Base-by-base conservation (phyloP, 805 yeast genomes). In the Wickerhamiella bombiphila region DNA sequence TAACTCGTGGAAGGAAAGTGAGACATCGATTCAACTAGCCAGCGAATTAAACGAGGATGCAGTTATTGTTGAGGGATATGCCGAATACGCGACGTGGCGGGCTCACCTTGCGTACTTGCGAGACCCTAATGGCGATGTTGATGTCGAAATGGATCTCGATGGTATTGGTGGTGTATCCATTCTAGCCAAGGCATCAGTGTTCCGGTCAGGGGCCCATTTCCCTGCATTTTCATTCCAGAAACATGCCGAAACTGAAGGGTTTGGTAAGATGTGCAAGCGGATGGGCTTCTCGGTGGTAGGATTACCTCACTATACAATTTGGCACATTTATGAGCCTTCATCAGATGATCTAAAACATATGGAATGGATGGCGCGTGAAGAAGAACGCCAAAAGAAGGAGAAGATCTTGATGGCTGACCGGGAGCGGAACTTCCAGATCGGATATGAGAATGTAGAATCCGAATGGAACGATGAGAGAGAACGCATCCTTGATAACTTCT, bases 151-250 rank as follows among this genome's bases (percentile, higher is more conserved):
- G 79, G 86, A 78, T 40, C 65, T 88, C 44, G 97, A 88, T 58
- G 98, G 98, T 37, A 85, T 88, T 49, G 98, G 98, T 19, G 98
- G 97, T 47, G 98, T 88, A 32, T 82, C 95, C 1, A 85, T 91
- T 46, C 65, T 88, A 47, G 70, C 93, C 32, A 81, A 80, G 56
- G 96, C 95, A 2, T 63, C 66, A 34, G 94, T 88, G 2, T 88
- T 88, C 65, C 68, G 83, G 46, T 62, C 70, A 19, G 98, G 98
- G 9, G 76, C 93, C 2, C 93, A 83, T 61, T 88, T 86, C 69
- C 97, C 98, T 7, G 97, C 95, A 1, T 88, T 88, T 55, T 81
- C 95, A 26, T 88, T 83, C 59, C 80, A 82, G 58, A 83, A 82
- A 51, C 97, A 91, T 56, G 98, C 97, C 3, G 98, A 88, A 56